These are phyloP conservation scores for Leptographium flavum DNA, from an alignment of 2,329 filamentous ascomycete genomes.

Conservation along the genomic window DNA sequence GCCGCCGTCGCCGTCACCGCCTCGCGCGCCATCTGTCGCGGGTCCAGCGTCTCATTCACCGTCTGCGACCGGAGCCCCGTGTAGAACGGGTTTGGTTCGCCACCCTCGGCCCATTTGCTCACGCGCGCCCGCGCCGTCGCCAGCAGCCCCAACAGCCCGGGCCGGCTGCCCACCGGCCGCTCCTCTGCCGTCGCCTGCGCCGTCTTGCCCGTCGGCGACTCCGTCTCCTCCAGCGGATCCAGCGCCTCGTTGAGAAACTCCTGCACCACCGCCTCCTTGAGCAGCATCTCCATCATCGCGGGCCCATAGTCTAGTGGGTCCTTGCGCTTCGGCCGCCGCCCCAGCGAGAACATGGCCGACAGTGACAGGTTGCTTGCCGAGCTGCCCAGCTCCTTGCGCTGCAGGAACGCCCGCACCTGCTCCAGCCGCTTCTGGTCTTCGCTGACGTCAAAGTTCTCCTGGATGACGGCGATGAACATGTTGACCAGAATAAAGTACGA, in stretches of 20 bases:
- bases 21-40: constrained; percentile 77
- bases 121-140: constrained; percentile 49
- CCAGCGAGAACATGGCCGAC: constrained; percentile 52
- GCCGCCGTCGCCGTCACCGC: constrained; percentile 72
- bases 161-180: constrained; percentile 14
- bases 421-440: constrained; percentile 96
- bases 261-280: constrained; percentile 88
- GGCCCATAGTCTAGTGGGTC: constrained; percentile 88
- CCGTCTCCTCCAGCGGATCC: constrained; percentile 23
- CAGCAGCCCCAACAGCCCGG: constrained; percentile 42
- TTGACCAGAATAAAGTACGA: constrained; percentile 93
- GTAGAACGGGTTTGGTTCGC: constrained; percentile 92
- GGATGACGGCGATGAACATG: constrained; percentile 99
- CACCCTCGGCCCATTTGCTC: constrained; percentile 38
- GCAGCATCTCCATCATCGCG: constrained; percentile 85
- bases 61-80: constrained; percentile 56
- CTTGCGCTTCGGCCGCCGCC: constrained; percentile 44
- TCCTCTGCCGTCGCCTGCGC: not conserved
- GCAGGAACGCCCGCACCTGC: constrained; percentile 88
- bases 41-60: constrained; percentile 66
- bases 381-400: constrained; percentile 72
- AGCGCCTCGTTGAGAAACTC: constrained; percentile 79
- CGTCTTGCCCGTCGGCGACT: constrained; percentile 7
- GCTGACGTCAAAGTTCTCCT: constrained; percentile 97
- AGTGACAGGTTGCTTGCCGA: constrained; percentile 62